Conservation (phyloP, 257 asterid genomes). For the Ehretia macrophylla region DNA sequence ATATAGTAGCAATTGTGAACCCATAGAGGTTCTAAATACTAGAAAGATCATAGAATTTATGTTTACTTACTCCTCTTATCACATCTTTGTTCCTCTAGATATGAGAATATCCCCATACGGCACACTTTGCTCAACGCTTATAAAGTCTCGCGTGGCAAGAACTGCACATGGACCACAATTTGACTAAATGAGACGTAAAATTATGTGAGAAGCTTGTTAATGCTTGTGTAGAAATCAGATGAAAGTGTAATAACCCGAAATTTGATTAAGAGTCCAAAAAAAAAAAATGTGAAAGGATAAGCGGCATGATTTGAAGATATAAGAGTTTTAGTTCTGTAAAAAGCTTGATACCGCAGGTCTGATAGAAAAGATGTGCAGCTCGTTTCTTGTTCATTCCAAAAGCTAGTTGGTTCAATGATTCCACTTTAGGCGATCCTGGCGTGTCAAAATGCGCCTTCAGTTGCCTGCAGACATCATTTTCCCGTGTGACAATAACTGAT, state of each 20-base stretch:
- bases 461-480: constrained; percentile 49
- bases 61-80: constrained; percentile 13
- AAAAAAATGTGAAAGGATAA: neutral
- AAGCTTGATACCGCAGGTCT: constrained; percentile 56
- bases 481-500: neutral
- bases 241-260: neutral
- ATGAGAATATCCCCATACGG: constrained; percentile 79
- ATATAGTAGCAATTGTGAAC: neutral
- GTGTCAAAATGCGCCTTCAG: constrained; percentile 86
- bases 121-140: constrained; percentile 51
- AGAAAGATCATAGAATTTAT: too few species aligned
- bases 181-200: constrained; percentile 3
- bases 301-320: constrained; percentile 1
- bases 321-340: constrained; percentile 2
- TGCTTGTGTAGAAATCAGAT: neutral
- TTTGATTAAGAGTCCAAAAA: too few species aligned
- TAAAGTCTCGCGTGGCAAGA: constrained; percentile 65
- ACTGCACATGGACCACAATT: constrained; percentile 34
- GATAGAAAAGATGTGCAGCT: constrained; percentile 86
- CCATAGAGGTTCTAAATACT: neutral
- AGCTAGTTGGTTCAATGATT: constrained; percentile 66
- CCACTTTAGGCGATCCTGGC: constrained; percentile 55
- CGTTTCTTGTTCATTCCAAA: constrained; percentile 63
- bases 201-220: neutral
- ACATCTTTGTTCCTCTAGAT: constrained; percentile 81